Conservation (phyloP, 371 early-diverging fungal genomes). For the Paraphysoderma sedebokerense region DNA sequence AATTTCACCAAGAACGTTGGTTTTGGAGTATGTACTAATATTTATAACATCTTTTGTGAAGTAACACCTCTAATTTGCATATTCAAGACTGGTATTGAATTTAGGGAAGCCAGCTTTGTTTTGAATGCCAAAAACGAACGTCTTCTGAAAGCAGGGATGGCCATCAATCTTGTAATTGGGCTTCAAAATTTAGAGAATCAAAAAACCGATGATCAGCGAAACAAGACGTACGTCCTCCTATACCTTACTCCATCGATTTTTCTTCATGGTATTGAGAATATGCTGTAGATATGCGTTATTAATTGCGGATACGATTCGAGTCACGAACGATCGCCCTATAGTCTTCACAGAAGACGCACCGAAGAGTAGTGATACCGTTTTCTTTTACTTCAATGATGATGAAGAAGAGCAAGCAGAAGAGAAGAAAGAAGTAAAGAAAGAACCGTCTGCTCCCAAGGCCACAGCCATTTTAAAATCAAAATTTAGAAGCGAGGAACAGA, state of each 20-base stretch:
- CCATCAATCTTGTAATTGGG: conserved; percentile 64
- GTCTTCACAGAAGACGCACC: conserved; percentile 49
- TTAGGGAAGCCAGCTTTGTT: conserved; percentile 62
- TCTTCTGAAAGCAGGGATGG: conserved; percentile 63
- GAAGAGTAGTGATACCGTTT: conserved; percentile 53
- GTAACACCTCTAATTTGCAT: background rate
- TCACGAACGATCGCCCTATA: conserved; percentile 38
- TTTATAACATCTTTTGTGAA: background rate
- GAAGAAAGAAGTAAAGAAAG: conserved; percentile 12
- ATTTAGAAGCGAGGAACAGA: conserved; percentile 61
- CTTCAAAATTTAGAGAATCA: conserved; percentile 68
- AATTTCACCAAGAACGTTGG: conserved; percentile 74
- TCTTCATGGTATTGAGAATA: background rate
- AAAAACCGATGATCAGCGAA: conserved; percentile 39
- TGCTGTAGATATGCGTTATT: conserved; percentile 52
- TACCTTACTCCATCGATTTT: background rate
- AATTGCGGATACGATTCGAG: conserved; percentile 63
- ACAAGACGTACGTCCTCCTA: conserved; percentile 23
- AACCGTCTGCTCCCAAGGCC: conserved; percentile 11
- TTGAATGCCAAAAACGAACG: conserved; percentile 50
- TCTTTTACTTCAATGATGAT: conserved; percentile 56
- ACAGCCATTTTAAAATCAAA: conserved; percentile 44
- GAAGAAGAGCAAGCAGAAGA: conserved; percentile 23
- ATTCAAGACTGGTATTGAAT: conserved; percentile 76
- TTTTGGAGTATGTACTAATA: conserved; percentile 36